Percentiles rank a stretch among this genome's conserved stretches.
phyloP scores from a whole-genome alignment of 176 grass and related monocot species.

The Avena eriantha region DNA sequence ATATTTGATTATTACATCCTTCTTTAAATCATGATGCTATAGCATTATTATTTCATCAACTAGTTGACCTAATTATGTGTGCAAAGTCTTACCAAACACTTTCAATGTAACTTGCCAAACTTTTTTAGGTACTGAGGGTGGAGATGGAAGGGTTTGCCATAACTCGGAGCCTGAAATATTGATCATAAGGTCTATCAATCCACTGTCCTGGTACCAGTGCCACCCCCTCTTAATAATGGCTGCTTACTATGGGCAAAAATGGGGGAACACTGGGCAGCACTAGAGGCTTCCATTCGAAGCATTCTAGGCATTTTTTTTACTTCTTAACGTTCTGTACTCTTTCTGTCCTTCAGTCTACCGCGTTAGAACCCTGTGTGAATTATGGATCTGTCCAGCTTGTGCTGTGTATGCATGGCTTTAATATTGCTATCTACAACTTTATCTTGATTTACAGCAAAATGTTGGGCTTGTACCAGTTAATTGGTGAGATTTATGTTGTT shows the following conservation, averaged over 20 bases:
- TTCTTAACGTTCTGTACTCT: slow-evolving; percentile 33
- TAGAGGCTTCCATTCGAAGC: slow-evolving; percentile 20
- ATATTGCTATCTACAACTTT: slow-evolving; percentile 35
- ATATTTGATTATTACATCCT: slow-evolving; percentile 17
- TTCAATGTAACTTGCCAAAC: slow-evolving; percentile 39
- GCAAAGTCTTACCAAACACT: slow-evolving; percentile 37
- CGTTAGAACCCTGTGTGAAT: slow-evolving; percentile 36
- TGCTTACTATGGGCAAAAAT: slow-evolving; percentile 26
- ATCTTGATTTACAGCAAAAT: slow-evolving; percentile 23
- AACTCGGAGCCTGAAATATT: slow-evolving; percentile 28
- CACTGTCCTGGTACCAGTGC: slow-evolving; percentile 40
- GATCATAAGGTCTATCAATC: slow-evolving; percentile 32
- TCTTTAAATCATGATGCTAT: slow-evolving; percentile 35
- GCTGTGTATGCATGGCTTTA: slow-evolving; percentile 35
- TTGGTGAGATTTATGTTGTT: slow-evolving; percentile 11
- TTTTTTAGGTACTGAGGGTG: slow-evolving; percentile 42
- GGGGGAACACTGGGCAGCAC: background rate
- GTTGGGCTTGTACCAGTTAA: slow-evolving; percentile 2
- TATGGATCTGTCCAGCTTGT: slow-evolving; percentile 20
- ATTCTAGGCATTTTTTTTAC: slow-evolving; percentile 20
- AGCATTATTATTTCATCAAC: background rate
- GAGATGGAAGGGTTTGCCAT: slow-evolving; percentile 38
- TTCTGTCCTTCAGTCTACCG: slow-evolving; percentile 26
- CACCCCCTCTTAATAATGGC: slow-evolving; percentile 32
- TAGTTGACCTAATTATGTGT: slow-evolving; percentile 15